Evolutionary conservation across 352 stramenopile species (phyloP).

Genomic region (Globisporangium abappressorium): DNA sequence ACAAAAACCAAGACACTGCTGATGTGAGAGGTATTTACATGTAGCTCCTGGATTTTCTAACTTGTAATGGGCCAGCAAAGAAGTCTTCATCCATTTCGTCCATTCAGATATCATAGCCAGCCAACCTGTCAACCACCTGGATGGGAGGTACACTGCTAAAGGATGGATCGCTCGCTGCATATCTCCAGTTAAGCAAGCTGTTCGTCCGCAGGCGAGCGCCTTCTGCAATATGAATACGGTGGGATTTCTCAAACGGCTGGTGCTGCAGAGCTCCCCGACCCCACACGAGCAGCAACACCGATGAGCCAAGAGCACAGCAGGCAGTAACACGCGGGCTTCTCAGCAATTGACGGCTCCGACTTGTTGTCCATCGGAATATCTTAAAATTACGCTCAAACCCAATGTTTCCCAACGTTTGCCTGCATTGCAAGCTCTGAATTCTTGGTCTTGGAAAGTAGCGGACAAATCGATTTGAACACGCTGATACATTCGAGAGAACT

Average conservation of each 20-base stretch:
- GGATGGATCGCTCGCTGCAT: background rate
- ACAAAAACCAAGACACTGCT: background rate
- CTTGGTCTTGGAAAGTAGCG: background rate
- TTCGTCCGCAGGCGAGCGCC: background rate
- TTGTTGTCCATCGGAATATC: background rate
- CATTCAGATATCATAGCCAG: background rate
- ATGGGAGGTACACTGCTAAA: background rate
- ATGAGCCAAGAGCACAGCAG: background rate
- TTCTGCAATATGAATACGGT: background rate
- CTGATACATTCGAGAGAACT: background rate
- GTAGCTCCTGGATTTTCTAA: background rate
- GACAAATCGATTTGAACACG: background rate
- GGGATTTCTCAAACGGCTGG: background rate
- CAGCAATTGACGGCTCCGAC: background rate
- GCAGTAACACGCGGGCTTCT: background rate
- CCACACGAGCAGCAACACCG: background rate
- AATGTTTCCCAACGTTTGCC: background rate
- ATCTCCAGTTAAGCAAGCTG: background rate
- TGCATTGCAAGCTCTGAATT: background rate
- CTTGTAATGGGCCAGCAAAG: background rate
- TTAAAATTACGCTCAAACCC: background rate
- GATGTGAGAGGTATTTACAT: background rate
- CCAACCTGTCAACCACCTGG: background rate
- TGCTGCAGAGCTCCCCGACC: background rate
- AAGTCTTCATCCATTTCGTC: background rate